phyloP scores from a whole-genome alignment of 306 rosid genomes.

The Trifolium fragiferum region DNA sequence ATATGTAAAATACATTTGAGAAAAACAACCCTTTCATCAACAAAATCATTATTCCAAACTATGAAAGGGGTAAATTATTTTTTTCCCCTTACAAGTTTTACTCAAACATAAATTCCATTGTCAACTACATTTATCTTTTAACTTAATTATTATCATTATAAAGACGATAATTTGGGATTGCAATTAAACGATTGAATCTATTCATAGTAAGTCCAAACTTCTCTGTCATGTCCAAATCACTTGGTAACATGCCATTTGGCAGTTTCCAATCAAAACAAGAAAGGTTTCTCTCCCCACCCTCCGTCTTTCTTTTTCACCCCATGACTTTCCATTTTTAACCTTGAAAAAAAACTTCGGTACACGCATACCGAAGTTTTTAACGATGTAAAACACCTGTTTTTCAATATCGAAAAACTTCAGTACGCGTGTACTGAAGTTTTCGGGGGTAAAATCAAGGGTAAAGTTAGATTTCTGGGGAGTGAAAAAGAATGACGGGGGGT shows the following conservation, averaged over 20 bases:
- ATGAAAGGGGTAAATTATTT: background rate
- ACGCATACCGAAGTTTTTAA: no score
- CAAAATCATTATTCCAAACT: background rate
- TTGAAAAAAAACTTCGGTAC: no score
- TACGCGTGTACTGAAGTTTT: no score
- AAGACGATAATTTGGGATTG: conserved; percentile 31
- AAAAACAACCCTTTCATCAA: background rate
- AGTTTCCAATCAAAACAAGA: conserved; percentile 53
- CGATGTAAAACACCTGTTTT: no score
- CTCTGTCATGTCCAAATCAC: conserved; percentile 49
- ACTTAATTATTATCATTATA: background rate
- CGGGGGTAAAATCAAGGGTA: no score
- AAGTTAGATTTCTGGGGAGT: no score
- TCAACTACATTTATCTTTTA: background rate
- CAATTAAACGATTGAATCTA: conserved; percentile 37
- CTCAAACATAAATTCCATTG: background rate
- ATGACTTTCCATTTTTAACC: no score
- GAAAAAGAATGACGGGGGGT: no score
- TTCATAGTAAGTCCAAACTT: conserved; percentile 46
- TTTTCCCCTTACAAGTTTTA: background rate
- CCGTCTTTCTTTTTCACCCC: no score
- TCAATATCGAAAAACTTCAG: no score
- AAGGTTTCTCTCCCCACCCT: no score
- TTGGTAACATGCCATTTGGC: conserved; percentile 23
- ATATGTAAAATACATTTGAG: background rate